Evolutionary conservation across 2,329 filamentous ascomycete species (phyloP).

Genomic region (Ceratocystis papillata): DNA sequence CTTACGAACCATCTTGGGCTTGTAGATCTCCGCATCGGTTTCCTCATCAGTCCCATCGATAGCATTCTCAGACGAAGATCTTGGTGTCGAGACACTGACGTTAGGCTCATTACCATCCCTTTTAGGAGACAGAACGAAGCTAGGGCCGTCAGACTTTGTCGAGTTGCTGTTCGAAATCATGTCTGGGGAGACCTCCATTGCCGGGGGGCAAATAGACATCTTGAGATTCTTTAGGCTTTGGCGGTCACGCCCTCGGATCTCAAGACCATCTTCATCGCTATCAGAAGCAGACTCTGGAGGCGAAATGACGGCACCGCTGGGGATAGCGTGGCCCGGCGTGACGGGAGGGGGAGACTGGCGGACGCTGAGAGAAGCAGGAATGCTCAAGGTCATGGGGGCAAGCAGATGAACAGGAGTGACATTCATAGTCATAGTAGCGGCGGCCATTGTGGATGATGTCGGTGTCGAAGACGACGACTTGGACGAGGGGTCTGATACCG

Average conservation of each 20-base stretch:
- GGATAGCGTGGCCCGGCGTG: slow-evolving; percentile 60
- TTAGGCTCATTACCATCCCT: slow-evolving; percentile 45
- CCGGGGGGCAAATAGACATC: slow-evolving; percentile 57
- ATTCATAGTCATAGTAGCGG: slow-evolving; percentile 23
- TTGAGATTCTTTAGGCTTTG: slow-evolving; percentile 58
- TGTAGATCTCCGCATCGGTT: slow-evolving; percentile 49
- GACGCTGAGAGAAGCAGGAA: slow-evolving; percentile 49
- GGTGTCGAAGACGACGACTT: slow-evolving; percentile 17
- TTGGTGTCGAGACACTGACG: slow-evolving; percentile 33
- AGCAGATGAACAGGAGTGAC: slow-evolving; percentile 18
- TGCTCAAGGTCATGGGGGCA: slow-evolving; percentile 25
- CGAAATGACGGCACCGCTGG: slow-evolving; percentile 75
- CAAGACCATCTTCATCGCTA: slow-evolving; percentile 50
- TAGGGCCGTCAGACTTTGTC: slow-evolving; percentile 34
- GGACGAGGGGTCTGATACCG: slow-evolving; percentile 12
- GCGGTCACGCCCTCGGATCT: slow-evolving; percentile 39
- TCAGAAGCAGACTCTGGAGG: slow-evolving; percentile 75
- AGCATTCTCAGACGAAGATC: slow-evolving; percentile 40
- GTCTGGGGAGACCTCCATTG: slow-evolving; percentile 26
- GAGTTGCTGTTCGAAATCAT: slow-evolving; percentile 35
- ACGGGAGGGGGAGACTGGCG: slow-evolving; percentile 77
- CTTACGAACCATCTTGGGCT: slow-evolving; percentile 91
- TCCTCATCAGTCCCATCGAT: slow-evolving; percentile 50
- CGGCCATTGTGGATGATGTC: slow-evolving; percentile 22
- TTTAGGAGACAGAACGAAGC: slow-evolving; percentile 33